These are phyloP conservation scores for Globisporangium rhizosaccharum DNA, from an alignment of 352 stramenopile species.

Conservation along the genomic window DNA sequence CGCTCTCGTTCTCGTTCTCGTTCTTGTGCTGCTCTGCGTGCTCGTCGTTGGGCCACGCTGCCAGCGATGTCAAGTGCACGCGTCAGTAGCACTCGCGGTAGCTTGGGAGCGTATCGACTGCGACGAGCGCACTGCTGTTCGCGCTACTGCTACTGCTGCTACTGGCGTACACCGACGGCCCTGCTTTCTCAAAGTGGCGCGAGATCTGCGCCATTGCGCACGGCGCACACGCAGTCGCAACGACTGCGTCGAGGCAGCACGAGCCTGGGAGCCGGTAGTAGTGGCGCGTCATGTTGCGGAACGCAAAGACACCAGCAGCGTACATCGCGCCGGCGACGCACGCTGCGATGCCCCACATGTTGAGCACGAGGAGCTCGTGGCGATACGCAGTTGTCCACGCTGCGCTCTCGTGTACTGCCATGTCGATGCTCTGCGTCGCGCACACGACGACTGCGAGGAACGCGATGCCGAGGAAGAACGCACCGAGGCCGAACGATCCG, in stretches of 20 bases:
- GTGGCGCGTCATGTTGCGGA: conserved; percentile 14
- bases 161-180: conserved; percentile 7
- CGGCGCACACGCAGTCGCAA: conserved; percentile 2
- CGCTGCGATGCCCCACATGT: conserved; percentile 8
- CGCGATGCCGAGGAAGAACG: conserved; percentile 10
- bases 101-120: conserved; percentile 2
- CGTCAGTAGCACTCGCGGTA: not conserved
- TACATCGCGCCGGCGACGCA: conserved; percentile 2
- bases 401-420: not conserved
- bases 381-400: conserved; percentile 6
- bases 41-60: not conserved
- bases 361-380: conserved; percentile 4
- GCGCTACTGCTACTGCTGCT: not conserved
- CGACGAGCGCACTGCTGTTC: conserved; percentile 1
- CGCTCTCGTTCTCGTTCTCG: no score
- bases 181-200: conserved; percentile 6
- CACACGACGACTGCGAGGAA: conserved; percentile 8
- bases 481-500: conserved; percentile 2
- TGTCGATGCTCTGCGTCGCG: conserved; percentile 8
- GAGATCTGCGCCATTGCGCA: conserved; percentile 12
- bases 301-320: conserved; percentile 7
- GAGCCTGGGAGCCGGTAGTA: conserved; percentile 11
- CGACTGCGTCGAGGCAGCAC: conserved; percentile 3
- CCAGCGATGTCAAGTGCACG: not conserved
- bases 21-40: no score